These are phyloP conservation scores for Coelastrella sp. DNA, from an alignment of 139 green algal genomes.

Conservation along the genomic window DNA sequence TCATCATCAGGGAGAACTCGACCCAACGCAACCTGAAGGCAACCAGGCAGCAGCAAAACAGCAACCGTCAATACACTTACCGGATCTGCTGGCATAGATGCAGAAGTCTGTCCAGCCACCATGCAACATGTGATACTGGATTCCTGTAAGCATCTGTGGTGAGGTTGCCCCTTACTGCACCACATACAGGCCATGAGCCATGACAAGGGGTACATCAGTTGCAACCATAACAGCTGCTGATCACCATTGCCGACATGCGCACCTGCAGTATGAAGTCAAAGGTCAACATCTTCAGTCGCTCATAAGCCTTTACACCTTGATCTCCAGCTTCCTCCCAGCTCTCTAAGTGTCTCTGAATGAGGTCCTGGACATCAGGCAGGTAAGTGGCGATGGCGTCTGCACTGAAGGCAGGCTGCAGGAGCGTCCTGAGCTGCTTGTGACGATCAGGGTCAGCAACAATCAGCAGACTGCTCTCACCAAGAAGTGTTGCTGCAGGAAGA, in stretches of 20 bases:
- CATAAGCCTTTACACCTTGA: conserved; percentile 46
- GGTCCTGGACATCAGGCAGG: conserved; percentile 4
- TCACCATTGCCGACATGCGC: conserved; percentile 33
- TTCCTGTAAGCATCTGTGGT: no score
- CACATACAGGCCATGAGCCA: neutral
- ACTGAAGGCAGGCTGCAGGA: conserved; percentile 33
- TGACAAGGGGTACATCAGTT: neutral
- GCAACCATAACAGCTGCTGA: no score
- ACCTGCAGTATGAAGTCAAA: conserved; percentile 46
- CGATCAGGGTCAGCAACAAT: conserved; percentile 14
- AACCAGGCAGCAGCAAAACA: neutral
- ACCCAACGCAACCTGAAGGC: neutral
- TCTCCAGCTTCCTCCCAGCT: conserved; percentile 38
- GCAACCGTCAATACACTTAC: neutral
- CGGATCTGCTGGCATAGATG: neutral
- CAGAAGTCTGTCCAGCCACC: neutral
- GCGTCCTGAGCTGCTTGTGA: neutral
- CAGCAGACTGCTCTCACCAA: conserved; percentile 22
- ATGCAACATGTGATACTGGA: neutral
- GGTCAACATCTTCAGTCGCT: neutral
- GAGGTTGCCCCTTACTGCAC: no score
- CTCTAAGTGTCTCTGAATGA: conserved; percentile 24
- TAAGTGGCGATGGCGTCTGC: conserved; percentile 3
- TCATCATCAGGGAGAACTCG: neutral
- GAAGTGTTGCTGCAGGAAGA: neutral